Evolutionary conservation across 805 yeast genomes (phyloP).

Genomic region (Metschnikowia peoriensis): DNA sequence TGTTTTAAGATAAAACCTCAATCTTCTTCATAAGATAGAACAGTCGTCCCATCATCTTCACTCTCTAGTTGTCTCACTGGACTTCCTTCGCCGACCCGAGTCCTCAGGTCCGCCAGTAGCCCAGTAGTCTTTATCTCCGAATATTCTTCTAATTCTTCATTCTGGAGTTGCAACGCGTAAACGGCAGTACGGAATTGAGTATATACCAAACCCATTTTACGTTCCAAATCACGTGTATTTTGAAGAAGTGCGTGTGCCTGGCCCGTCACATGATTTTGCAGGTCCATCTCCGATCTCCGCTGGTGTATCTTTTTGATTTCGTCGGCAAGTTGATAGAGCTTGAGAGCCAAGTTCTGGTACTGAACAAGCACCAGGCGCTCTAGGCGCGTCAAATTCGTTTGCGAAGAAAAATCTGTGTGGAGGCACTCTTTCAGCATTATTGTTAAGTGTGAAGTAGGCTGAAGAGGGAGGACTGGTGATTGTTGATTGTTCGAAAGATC

Average conservation of each 20-base stretch:
- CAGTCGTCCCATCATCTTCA: not conserved
- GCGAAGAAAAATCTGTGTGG: constrained; percentile 11
- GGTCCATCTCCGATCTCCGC: not conserved
- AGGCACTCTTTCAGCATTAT: constrained; percentile 3
- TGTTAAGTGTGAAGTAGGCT: no score
- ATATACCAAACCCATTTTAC: constrained; percentile 61
- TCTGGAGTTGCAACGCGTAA: constrained; percentile 57
- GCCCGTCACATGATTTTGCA: constrained; percentile 1
- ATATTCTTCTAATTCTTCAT: constrained; percentile 10
- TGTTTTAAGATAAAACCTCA: not conserved
- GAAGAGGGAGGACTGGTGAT: not conserved
- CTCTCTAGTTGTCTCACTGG: constrained; percentile 4
- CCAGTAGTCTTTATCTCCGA: not conserved
- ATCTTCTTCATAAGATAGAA: not conserved
- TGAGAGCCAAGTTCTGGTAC: constrained; percentile 36
- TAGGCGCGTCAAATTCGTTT: constrained; percentile 22
- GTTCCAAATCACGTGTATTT: constrained; percentile 58
- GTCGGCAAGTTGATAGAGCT: constrained; percentile 29
- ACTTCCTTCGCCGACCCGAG: not conserved
- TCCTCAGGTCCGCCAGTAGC: not conserved
- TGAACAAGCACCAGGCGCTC: constrained; percentile 37
- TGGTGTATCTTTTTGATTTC: constrained; percentile 31
- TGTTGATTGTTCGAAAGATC: not conserved
- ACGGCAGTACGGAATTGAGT: constrained; percentile 71
- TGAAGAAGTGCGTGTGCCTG: constrained; percentile 37